Evolutionary conservation across 768 basidiomycete species (phyloP), one percentile per base, ranked within the genome.

Genomic region (Plicaturopsis crispa): DNA sequence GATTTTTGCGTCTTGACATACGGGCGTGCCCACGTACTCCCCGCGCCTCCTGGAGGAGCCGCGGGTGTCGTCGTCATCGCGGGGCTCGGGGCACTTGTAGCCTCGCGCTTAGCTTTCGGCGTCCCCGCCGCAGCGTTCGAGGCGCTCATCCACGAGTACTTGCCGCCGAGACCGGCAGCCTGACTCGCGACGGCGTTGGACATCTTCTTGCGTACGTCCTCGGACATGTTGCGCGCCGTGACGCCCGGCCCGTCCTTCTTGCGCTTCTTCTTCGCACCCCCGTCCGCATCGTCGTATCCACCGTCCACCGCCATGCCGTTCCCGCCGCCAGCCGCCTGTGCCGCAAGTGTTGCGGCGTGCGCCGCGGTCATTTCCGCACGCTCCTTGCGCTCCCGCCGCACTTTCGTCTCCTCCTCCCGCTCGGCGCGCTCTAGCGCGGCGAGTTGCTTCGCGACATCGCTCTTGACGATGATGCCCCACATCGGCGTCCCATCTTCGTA

Each of bases 121-220:
- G 67, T 56, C 1, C 69, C 35, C 0, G 70, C 47, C 14, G 71
- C 56, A 2, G 66, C 62, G 1, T 67, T 74, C 2, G 77, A 73
- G 4, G 83, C 73, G 12, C 65, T 88, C 86, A 92, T 88, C 90
- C 90, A 93, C 12, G 84, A 70, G 50, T 91, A 93, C 58, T 81
- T 83, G 16, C 83, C 79, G 1, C 80, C 77, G 16, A 88, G 54
- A 0, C 90, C 90, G n/a, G 88, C 86, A 4, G 87, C 87, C 54
- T 88, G 87, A 47, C 80, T 83, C 17, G 90, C 90, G 5, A 86
- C 84, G 17, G 84, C 84, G 56, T 94, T 90, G 23, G 83, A 84
- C 80, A 92, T 80, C 56, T 88, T 90, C 70, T 93, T 93, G 48
- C 81, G 68, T 49, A 89, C 84, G 49, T 92, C 90, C 58, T 91